A percentile compares a stretch with the other conserved stretches of the same genome.
Evolutionary conservation across 2,329 filamentous ascomycete genomes (phyloP).

Genomic region (Aspergillus caelatus): DNA sequence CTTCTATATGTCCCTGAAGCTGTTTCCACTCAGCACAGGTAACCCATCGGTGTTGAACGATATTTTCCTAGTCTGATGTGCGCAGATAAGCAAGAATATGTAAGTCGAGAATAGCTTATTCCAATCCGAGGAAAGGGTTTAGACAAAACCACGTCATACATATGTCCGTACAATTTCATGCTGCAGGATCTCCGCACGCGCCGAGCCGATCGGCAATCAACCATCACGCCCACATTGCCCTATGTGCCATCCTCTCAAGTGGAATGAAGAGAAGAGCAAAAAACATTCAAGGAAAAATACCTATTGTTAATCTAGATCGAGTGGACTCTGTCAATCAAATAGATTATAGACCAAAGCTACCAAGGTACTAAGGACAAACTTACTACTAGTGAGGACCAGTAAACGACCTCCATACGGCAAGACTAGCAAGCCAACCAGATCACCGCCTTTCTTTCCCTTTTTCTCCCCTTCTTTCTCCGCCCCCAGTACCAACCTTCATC

Average conservation of each 20-base stretch:
- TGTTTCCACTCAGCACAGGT: background rate
- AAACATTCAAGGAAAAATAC: background rate
- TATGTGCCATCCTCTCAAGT: background rate
- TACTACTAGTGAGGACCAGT: background rate
- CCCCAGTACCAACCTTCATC: constrained; percentile 1
- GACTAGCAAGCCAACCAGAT: constrained; percentile 3
- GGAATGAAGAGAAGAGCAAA: background rate
- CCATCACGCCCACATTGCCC: background rate
- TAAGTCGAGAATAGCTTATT: background rate
- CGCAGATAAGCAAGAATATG: background rate
- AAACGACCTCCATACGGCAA: background rate
- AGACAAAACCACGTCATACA: background rate
- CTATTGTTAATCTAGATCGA: background rate
- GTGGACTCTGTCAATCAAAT: background rate
- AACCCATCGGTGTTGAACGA: background rate
- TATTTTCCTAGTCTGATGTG: background rate
- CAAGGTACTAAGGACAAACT: background rate
- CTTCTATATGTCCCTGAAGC: background rate
- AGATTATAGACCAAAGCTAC: background rate
- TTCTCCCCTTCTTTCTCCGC: constrained; percentile 4
- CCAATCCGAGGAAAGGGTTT: background rate
- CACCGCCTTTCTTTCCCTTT: constrained; percentile 5
- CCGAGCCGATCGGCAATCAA: constrained; percentile 3
- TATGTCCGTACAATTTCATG: constrained; percentile 1
- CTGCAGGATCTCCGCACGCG: constrained; percentile 7